Conservation (phyloP, 192 early-diverging fungal genomes). For the Chytriomyces sp. region DNA sequence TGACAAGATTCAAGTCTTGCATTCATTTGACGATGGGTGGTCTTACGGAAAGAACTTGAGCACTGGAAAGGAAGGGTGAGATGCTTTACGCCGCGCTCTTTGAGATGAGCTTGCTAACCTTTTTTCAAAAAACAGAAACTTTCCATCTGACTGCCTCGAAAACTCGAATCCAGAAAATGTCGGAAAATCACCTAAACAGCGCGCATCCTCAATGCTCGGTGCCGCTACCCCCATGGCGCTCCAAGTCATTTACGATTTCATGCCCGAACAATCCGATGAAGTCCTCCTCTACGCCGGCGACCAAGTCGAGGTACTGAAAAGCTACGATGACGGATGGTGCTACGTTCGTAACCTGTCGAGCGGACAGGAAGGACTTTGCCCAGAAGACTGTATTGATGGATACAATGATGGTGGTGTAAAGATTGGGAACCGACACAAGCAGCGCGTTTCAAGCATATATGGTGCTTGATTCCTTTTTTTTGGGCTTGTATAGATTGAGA, state of each 20-base stretch:
- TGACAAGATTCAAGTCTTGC: conserved; percentile 15
- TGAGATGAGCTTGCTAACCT: no score
- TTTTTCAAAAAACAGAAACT: no score
- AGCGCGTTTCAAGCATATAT: conserved; percentile 23
- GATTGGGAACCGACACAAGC: conserved; percentile 1
- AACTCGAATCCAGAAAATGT: background rate
- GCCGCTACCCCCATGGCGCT: background rate
- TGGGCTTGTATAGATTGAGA: no score
- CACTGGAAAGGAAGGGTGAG: background rate
- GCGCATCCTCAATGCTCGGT: conserved; percentile 17
- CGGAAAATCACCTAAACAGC: conserved; percentile 13
- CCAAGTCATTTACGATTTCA: conserved; percentile 15
- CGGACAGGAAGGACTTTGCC: conserved; percentile 53
- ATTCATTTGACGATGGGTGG: conserved; percentile 32
- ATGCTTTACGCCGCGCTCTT: no score
- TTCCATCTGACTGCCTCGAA: conserved; percentile 3
- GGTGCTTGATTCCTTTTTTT: background rate
- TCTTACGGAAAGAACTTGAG: conserved; percentile 2
- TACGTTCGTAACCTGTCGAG: conserved; percentile 54
- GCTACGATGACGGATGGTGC: conserved; percentile 46
- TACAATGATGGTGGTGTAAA: background rate
- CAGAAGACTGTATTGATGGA: conserved; percentile 53
- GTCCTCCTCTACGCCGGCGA: background rate
- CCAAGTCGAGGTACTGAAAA: background rate
- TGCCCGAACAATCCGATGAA: conserved; percentile 16